These are phyloP conservation scores for Pisolithus thermaeus DNA, from an alignment of 1,284 basidiomycete genomes.

Conservation along the genomic window DNA sequence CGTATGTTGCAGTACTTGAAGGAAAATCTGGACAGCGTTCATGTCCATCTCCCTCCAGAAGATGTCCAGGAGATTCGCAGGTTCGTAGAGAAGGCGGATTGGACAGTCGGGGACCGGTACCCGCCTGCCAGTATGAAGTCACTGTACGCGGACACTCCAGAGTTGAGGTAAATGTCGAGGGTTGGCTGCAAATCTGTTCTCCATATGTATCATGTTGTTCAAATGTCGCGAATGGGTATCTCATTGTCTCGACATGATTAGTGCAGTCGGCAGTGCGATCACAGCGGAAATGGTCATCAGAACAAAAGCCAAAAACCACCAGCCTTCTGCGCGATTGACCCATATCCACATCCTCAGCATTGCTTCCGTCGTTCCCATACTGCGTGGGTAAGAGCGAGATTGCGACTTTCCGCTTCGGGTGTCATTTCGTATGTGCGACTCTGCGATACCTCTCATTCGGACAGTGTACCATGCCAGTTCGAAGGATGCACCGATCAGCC, in stretches of 20 bases:
- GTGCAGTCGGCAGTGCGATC: no score
- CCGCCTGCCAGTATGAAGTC: background rate
- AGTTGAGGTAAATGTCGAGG: background rate
- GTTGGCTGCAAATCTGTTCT: no score
- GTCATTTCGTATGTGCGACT: slow-evolving; percentile 11
- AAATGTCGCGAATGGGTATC: no score
- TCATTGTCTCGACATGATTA: no score
- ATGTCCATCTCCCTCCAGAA: slow-evolving; percentile 27
- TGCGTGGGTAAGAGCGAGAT: slow-evolving; percentile 17
- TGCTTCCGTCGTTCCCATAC: slow-evolving; percentile 32
- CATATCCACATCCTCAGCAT: slow-evolving; percentile 43
- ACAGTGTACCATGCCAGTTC: slow-evolving; percentile 57
- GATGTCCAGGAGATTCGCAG: slow-evolving; percentile 30
- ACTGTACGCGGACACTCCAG: slow-evolving; percentile 17
- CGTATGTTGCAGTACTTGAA: slow-evolving; percentile 29
- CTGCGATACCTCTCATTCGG: slow-evolving; percentile 44
- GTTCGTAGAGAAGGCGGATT: slow-evolving; percentile 23
- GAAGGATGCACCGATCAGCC: slow-evolving; percentile 51
- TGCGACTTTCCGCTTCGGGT: background rate
- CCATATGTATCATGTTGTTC: no score
- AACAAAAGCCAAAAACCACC: background rate
- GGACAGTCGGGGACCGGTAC: slow-evolving; percentile 18
- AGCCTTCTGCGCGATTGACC: slow-evolving; percentile 15
- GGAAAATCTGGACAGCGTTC: slow-evolving; percentile 33
- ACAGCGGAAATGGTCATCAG: background rate